Conservation (phyloP, 805 yeast genomes). For the Barnettozyma siamensis region DNA sequence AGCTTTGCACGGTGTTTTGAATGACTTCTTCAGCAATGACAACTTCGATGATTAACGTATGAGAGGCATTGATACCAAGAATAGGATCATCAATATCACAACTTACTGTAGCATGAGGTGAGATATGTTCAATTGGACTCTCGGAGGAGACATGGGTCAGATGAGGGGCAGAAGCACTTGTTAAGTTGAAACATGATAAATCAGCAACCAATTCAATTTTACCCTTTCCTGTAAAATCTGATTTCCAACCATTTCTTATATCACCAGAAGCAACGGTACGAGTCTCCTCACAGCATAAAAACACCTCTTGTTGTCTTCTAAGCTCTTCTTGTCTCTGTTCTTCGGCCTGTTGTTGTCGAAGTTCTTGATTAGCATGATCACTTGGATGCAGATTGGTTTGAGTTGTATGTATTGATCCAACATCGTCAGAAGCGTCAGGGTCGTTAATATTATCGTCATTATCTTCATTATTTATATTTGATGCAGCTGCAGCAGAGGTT, state of each 20-base stretch:
- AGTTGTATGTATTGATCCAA: constrained; percentile 5
- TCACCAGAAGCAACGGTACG: constrained; percentile 75
- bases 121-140: constrained; percentile 26
- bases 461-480: constrained; percentile 10
- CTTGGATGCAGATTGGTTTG: constrained; percentile 22
- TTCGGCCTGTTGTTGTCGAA: constrained; percentile 18
- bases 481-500: neutral
- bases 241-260: constrained; percentile 89
- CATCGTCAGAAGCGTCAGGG: neutral
- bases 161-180: constrained; percentile 47
- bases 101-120: constrained; percentile 43
- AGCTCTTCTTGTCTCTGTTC: constrained; percentile 26
- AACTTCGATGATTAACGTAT: constrained; percentile 74
- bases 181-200: constrained; percentile 51
- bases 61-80: constrained; percentile 71
- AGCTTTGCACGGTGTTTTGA: constrained; percentile 33
- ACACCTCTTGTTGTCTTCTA: constrained; percentile 27
- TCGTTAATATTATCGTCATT: constrained; percentile 9
- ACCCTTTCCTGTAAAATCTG: constrained; percentile 78
- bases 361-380: constrained; percentile 29
- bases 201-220: constrained; percentile 74
- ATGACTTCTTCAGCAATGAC: constrained; percentile 90
- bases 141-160: constrained; percentile 38
- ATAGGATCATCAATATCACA: constrained; percentile 83
- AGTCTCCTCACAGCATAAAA: constrained; percentile 63